Evolutionary conservation across 345 rosid genomes (phyloP).

Genomic region (Gossypium mustelinum): DNA sequence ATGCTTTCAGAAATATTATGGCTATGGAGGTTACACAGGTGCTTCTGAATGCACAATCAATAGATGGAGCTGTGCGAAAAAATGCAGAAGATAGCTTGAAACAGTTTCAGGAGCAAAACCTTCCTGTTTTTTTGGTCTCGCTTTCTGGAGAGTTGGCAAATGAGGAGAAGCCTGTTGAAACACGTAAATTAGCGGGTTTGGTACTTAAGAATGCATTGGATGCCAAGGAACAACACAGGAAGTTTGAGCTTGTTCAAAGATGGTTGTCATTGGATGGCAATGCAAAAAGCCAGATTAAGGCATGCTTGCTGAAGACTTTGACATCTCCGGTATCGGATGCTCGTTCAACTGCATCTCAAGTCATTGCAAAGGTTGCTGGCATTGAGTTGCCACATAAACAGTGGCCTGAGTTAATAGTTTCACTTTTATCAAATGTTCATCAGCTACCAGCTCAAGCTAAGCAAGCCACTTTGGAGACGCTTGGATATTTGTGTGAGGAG

Average conservation of each 20-base stretch:
- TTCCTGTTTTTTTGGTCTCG: slow-evolving; percentile 52
- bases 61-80: slow-evolving; percentile 60
- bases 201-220: slow-evolving; percentile 64
- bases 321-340: slow-evolving; percentile 59
- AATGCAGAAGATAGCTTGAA: slow-evolving; percentile 69
- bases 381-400: slow-evolving; percentile 75
- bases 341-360: slow-evolving; percentile 68
- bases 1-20: slow-evolving; percentile 19
- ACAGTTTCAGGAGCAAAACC: slow-evolving; percentile 69
- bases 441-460: slow-evolving; percentile 60
- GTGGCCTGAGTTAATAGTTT: slow-evolving; percentile 71
- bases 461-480: slow-evolving; percentile 75
- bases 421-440: slow-evolving; percentile 60
- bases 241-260: slow-evolving; percentile 51
- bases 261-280: slow-evolving; percentile 56
- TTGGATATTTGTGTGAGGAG: slow-evolving; percentile 75
- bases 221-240: slow-evolving; percentile 64
- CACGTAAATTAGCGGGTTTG: slow-evolving; percentile 69
- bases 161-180: slow-evolving; percentile 70
- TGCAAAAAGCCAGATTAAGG: slow-evolving; percentile 58
- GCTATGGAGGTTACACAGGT: slow-evolving; percentile 64
- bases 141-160: slow-evolving; percentile 42
- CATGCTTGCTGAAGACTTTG: slow-evolving; percentile 51
- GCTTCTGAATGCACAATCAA: slow-evolving; percentile 69
- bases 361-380: slow-evolving; percentile 66